These are phyloP conservation scores for Exophiala sideris DNA, from an alignment of 2,329 filamentous ascomycete genomes.

Conservation along the genomic window DNA sequence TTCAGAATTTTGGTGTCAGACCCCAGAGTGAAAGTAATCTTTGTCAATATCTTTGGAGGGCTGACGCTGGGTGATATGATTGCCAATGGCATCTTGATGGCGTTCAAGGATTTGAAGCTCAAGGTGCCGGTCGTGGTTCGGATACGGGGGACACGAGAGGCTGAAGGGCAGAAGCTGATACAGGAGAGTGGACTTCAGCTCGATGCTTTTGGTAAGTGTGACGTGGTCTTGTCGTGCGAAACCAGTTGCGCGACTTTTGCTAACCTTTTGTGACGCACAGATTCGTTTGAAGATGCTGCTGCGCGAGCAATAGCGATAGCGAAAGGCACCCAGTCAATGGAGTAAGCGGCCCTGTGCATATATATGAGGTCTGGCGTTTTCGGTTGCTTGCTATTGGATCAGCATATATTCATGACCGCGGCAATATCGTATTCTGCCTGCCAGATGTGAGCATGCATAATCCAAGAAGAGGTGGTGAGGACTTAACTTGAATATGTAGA, in stretches of 20 bases:
- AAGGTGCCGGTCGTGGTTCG: conserved; percentile 73
- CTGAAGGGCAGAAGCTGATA: conserved; percentile 66
- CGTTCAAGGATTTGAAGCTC: conserved; percentile 66
- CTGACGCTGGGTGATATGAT: conserved; percentile 78
- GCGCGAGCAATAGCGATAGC: conserved; percentile 62
- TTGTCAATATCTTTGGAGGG: conserved; percentile 69
- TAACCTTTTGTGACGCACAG: conserved; percentile 12
- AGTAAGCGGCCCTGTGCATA: conserved; percentile 1
- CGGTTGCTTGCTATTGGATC: neutral
- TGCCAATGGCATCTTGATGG: conserved; percentile 68
- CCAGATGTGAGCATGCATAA: no score
- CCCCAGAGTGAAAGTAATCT: conserved; percentile 66
- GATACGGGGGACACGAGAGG: conserved; percentile 71
- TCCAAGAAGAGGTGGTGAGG: no score
- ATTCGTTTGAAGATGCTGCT: conserved; percentile 60
- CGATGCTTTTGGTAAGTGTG: conserved; percentile 69
- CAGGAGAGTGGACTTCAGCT: conserved; percentile 64
- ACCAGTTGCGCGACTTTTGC: neutral
- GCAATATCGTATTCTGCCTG: no score
- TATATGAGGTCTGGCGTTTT: neutral
- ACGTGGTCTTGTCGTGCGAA: neutral
- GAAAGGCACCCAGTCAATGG: conserved; percentile 26
- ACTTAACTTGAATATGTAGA: neutral
- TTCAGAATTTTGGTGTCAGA: conserved; percentile 74
- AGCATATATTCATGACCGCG: no score